These are phyloP conservation scores for Ormosia emarginata DNA, from an alignment of 306 rosid genomes.

Conservation along the genomic window DNA sequence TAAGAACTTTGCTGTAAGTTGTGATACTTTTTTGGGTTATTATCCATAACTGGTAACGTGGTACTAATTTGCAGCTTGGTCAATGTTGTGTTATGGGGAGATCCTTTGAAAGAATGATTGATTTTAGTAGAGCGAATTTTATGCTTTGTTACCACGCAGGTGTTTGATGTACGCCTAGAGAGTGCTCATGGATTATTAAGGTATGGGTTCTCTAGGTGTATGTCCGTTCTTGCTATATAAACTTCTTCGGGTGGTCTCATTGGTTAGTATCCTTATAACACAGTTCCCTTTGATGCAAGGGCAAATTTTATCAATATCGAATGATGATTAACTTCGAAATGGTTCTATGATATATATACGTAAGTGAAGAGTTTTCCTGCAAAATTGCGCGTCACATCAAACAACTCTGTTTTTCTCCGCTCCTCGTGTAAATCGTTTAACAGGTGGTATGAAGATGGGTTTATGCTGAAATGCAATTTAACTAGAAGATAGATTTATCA, in stretches of 20 bases:
- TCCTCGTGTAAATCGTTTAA: too few species aligned
- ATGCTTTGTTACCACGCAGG: neutral
- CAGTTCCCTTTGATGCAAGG: neutral
- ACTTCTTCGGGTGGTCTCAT: neutral
- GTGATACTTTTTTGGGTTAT: conserved; percentile 20
- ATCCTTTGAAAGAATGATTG: conserved; percentile 7
- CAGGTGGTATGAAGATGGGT: neutral
- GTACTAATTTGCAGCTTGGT: conserved; percentile 9
- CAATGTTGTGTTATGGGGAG: neutral
- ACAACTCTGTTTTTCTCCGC: too few species aligned
- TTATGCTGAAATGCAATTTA: neutral
- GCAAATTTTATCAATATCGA: neutral
- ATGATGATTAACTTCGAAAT: neutral
- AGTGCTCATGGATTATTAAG: neutral
- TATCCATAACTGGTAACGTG: conserved; percentile 9
- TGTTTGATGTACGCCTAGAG: neutral
- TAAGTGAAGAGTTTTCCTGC: too few species aligned
- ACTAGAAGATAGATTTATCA: neutral
- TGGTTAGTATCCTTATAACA: neutral
- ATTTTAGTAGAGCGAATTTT: neutral
- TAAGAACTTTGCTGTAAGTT: conserved; percentile 42
- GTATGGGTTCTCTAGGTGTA: neutral
- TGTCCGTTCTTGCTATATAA: neutral
- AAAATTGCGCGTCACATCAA: too few species aligned
- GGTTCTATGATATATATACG: neutral